A percentile compares a stretch with the other conserved stretches of the same genome.
phyloP scores from a whole-genome alignment of 257 asterid genomes.

The Salvia hispanica region DNA sequence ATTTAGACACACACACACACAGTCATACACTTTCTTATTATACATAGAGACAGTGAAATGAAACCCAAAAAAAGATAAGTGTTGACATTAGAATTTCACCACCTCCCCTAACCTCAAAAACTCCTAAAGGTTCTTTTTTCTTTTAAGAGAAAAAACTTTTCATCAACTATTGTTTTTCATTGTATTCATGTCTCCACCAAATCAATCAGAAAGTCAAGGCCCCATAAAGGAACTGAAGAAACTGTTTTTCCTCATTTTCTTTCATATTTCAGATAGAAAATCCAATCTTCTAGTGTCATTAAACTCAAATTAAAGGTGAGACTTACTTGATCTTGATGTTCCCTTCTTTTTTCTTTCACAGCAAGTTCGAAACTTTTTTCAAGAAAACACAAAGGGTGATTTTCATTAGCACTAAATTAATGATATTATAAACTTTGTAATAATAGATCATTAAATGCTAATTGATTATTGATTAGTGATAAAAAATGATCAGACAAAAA shows the following conservation, averaged over 20 bases:
- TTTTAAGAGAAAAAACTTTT: not conserved
- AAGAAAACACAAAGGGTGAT: slow-evolving; percentile 35
- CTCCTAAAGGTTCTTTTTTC: slow-evolving; percentile 18
- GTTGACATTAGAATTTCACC: slow-evolving; percentile 34
- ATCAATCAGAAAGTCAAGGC: slow-evolving; percentile 38
- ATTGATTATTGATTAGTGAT: slow-evolving; percentile 9
- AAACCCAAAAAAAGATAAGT: slow-evolving; percentile 27
- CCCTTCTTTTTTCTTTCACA: slow-evolving; percentile 10
- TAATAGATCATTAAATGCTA: slow-evolving; percentile 23
- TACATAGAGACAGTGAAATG: slow-evolving; percentile 22
- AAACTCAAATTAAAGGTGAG: slow-evolving; percentile 8
- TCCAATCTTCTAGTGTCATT: not conserved
- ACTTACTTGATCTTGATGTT: slow-evolving; percentile 57
- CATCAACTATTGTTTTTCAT: not conserved
- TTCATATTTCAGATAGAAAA: slow-evolving; percentile 19
- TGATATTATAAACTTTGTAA: slow-evolving; percentile 6
- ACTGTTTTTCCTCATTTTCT: slow-evolving; percentile 4
- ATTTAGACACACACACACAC: slow-evolving; percentile 1
- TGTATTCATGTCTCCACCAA: slow-evolving; percentile 31
- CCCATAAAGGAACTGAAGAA: slow-evolving; percentile 6
- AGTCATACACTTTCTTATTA: not conserved
- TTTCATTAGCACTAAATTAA: slow-evolving; percentile 30
- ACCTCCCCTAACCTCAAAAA: slow-evolving; percentile 27
- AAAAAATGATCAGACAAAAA: slow-evolving; percentile 22
- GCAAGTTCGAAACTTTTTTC: slow-evolving; percentile 3